Evolutionary conservation across 768 basidiomycete species (phyloP).

Genomic region (Hygrocybe coccinea): DNA sequence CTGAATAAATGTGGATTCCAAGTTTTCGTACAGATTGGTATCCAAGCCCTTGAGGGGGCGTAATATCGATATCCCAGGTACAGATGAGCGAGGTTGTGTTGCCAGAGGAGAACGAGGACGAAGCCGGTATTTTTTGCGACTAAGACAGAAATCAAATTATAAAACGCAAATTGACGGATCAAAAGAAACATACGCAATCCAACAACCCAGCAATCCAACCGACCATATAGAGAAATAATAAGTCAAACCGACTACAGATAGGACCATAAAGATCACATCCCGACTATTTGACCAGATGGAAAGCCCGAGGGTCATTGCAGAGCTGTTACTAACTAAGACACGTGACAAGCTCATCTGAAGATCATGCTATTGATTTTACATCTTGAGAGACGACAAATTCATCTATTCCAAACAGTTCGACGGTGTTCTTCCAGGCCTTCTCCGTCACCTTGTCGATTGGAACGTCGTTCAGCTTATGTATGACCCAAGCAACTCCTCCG

Average conservation of each 20-base stretch:
- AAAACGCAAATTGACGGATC: not conserved
- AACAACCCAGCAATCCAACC: slow-evolving; percentile 62
- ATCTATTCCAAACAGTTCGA: slow-evolving; percentile 50
- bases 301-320: too few species aligned
- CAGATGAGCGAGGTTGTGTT: slow-evolving; percentile 39
- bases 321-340: too few species aligned
- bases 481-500: slow-evolving; percentile 69
- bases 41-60: slow-evolving; percentile 94
- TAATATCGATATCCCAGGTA: slow-evolving; percentile 89
- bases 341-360: too few species aligned
- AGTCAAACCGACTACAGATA: slow-evolving; percentile 41
- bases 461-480: slow-evolving; percentile 44
- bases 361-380: too few species aligned
- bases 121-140: slow-evolving; percentile 69
- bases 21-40: slow-evolving; percentile 91
- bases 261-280: slow-evolving; percentile 12
- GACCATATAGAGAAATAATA: slow-evolving; percentile 67
- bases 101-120: slow-evolving; percentile 60
- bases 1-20: slow-evolving; percentile 88
- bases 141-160: slow-evolving; percentile 26
- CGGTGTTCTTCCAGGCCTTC: slow-evolving; percentile 59
- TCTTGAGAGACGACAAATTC: too few species aligned
- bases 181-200: slow-evolving; percentile 54
- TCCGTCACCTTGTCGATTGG: slow-evolving; percentile 53
- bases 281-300: not conserved